phyloP scores from a whole-genome alignment of 345 rosid species.

The Melaleuca quinquenervia region DNA sequence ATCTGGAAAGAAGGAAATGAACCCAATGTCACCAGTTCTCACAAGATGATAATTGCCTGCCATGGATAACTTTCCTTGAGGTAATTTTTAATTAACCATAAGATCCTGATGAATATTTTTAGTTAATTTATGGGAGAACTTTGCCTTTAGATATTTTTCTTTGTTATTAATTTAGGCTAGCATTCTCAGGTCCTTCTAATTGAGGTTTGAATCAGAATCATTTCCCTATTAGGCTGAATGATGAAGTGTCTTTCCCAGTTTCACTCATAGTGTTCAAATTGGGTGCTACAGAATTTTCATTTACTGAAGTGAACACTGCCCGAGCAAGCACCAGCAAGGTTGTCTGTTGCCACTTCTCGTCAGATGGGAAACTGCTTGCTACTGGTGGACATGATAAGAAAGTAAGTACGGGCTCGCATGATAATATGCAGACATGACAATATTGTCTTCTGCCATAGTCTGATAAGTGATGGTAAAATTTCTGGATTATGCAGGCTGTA shows the following conservation, averaged over 20 bases:
- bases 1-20: neutral
- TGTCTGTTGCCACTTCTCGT: constrained; percentile 83
- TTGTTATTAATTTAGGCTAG: neutral
- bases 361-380: constrained; percentile 93
- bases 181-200: neutral
- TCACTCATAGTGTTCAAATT: neutral
- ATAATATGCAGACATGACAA: neutral
- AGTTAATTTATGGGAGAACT: neutral
- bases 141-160: neutral
- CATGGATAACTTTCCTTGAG: neutral
- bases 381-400: constrained; percentile 98
- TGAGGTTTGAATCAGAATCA: neutral
- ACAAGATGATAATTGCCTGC: neutral
- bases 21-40: neutral
- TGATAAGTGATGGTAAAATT: neutral
- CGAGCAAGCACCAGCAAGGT: constrained; percentile 83
- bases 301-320: constrained; percentile 31
- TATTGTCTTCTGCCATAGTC: neutral
- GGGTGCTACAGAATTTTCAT: constrained; percentile 3
- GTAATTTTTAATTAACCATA: neutral
- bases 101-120: neutral
- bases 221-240: neutral
- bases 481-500: constrained; percentile 53
- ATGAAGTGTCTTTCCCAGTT: neutral
- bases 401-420: constrained; percentile 22